Evolutionary conservation across 805 yeast genomes (phyloP).

Genomic region (Wickerhamomyces subpelliculosus): DNA sequence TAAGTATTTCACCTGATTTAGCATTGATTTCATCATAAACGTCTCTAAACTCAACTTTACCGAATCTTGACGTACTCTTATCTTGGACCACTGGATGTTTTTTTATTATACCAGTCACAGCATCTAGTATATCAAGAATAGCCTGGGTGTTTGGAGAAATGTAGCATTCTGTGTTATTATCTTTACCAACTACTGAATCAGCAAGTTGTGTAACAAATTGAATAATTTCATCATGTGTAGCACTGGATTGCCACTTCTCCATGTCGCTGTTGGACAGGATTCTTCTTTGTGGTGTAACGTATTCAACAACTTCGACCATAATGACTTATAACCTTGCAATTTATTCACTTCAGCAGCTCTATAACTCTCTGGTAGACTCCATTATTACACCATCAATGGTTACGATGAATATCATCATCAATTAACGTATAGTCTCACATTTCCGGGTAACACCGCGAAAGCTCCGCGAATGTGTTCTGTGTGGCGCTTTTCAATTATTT

Average conservation of each 20-base stretch:
- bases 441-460: too few relatives aligned
- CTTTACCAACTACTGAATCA: slow-evolving; percentile 52
- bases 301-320: background rate
- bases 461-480: too few relatives aligned
- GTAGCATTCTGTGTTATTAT: slow-evolving; percentile 42
- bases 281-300: slow-evolving; percentile 33
- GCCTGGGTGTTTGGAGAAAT: slow-evolving; percentile 27
- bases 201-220: slow-evolving; percentile 54
- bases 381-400: too few relatives aligned
- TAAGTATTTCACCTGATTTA: slow-evolving; percentile 16
- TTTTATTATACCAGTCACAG: slow-evolving; percentile 38
- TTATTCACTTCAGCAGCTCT: too few relatives aligned
- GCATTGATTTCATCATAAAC: slow-evolving; percentile 61
- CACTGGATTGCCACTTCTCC: slow-evolving; percentile 47
- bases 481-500: too few relatives aligned
- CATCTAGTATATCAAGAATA: slow-evolving; percentile 36
- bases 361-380: too few relatives aligned
- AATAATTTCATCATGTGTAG: slow-evolving; percentile 43
- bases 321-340: background rate
- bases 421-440: too few relatives aligned
- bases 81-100: slow-evolving; percentile 62
- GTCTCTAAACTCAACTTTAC: slow-evolving; percentile 81
- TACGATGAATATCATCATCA: too few relatives aligned
- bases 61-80: slow-evolving; percentile 68
- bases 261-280: slow-evolving; percentile 56